These are phyloP conservation scores for Aspergillus saccharolyticus DNA, from an alignment of 495 filamentous ascomycete genomes.

Conservation along the genomic window DNA sequence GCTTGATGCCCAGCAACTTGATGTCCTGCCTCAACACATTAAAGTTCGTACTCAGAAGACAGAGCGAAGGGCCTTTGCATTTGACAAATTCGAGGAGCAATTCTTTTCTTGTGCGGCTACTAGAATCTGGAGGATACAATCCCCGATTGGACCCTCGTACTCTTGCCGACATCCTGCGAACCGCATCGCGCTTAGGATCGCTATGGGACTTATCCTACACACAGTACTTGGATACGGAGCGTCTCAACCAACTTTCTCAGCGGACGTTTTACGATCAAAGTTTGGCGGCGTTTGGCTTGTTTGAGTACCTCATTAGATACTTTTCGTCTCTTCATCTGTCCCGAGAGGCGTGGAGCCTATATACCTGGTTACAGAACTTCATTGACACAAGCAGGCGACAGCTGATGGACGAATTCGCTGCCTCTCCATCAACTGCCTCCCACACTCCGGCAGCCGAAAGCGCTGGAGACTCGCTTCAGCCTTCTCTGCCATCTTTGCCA, in stretches of 20 bases:
- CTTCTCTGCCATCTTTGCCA: conserved; percentile 33
- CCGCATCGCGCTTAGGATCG: conserved; percentile 32
- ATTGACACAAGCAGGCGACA: conserved; percentile 38
- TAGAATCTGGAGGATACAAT: conserved; percentile 43
- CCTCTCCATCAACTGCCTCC: conserved; percentile 18
- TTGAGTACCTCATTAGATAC: conserved; percentile 33
- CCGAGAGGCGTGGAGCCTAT: conserved; percentile 27
- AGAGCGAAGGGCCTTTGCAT: conserved; percentile 11
- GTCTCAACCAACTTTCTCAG: conserved; percentile 22
- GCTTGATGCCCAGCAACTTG: conserved; percentile 21
- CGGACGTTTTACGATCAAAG: conserved; percentile 36
- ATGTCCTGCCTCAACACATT: conserved; percentile 20
- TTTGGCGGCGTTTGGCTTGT: conserved; percentile 31
- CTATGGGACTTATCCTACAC: conserved; percentile 27
- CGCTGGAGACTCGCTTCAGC: conserved; percentile 10
- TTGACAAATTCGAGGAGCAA: conserved; percentile 38
- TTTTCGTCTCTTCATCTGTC: conserved; percentile 23
- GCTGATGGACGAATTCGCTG: conserved; percentile 35
- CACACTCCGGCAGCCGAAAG: conserved; percentile 18
- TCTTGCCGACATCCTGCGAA: conserved; percentile 33
- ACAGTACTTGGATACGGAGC: conserved; percentile 15
- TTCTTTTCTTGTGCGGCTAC: conserved; percentile 46
- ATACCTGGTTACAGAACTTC: conserved; percentile 33
- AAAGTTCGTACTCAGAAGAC: conserved; percentile 23
- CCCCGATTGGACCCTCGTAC: conserved; percentile 35